Conservation (phyloP, 495 filamentous ascomycete genomes). For the Staphylotrichum longicolle region DNA sequence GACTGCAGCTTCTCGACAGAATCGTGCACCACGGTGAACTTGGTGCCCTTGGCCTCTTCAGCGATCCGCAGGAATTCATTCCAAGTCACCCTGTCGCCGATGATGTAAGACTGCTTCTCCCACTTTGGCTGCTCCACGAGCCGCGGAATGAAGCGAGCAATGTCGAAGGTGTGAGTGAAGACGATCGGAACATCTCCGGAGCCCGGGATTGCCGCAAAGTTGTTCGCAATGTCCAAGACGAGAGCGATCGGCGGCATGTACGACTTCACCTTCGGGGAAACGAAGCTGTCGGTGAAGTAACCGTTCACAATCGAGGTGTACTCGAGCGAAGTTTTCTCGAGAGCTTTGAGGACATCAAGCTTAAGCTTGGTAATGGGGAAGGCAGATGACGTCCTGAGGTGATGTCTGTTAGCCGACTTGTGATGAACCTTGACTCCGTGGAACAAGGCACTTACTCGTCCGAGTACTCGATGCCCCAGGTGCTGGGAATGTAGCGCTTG, state of each 20-base stretch:
- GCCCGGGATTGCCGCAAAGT: constrained; percentile 52
- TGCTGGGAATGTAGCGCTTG: constrained; percentile 50
- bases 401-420: background rate
- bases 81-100: constrained; percentile 50
- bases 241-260: constrained; percentile 42
- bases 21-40: constrained; percentile 53
- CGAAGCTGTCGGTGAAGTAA: constrained; percentile 58
- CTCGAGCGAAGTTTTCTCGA: constrained; percentile 38
- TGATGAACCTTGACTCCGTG: background rate
- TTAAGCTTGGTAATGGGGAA: constrained; percentile 24
- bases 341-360: background rate
- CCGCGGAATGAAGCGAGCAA: constrained; percentile 51
- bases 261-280: constrained; percentile 46
- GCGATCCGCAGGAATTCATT: constrained; percentile 47
- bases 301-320: constrained; percentile 51
- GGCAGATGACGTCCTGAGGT: constrained; percentile 15
- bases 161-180: constrained; percentile 55
- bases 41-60: constrained; percentile 47
- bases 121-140: constrained; percentile 47
- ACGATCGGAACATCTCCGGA: constrained; percentile 46
- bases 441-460: constrained; percentile 22
- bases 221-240: constrained; percentile 47
- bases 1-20: constrained; percentile 44
- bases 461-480: constrained; percentile 37
- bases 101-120: constrained; percentile 43